Base-by-base conservation (phyloP, 1,284 basidiomycete genomes). In the Cystobasidiaceae sp. region DNA sequence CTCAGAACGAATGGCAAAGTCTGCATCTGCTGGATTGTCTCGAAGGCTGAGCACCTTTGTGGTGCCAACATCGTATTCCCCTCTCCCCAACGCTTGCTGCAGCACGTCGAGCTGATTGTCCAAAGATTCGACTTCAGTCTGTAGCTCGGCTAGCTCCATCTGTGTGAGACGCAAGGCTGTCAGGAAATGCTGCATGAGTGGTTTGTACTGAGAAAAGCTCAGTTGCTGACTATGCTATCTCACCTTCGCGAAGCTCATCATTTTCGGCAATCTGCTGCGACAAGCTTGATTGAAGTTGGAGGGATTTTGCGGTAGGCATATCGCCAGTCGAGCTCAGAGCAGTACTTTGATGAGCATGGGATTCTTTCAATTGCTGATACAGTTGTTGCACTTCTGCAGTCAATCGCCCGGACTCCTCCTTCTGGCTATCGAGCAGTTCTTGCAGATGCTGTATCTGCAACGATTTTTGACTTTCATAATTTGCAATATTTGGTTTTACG, bases 91-190 rank as follows among this genome's bases (percentile, higher is more conserved):
- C 75, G 89, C 85, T 2, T 85, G 85, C n/a, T 82, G 80, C 0
- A 92, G 80, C 58, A 87, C 85, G 74, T 88, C 89, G 19, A 91
- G 81, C 28, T 82, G 82, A 71, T 86, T 85, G 68, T 87, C 86
- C 48, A 89, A 78, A 23, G 78, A 74, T 33, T 88, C 86, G 27
- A 88, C 71, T 78, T 82, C 71, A 77, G 79, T 25, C 79, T 76
- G 34, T 82, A 81, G 54, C 75, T 73, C 66, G 79, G 77, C 28
- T 32, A 62, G 25, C 61, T 60, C 46, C 41, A 59, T 63, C 63
- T 70, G 69, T 21, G 49, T 49, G 34, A 54, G 54, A 32, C 67
- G 57, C 13, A 68, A 56, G 33, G 68, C 71, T 72, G 68, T 30
- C 8, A 39, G 45, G 23, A 15, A 56, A 44, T 43, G 44, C 28